Evolutionary conservation across 169 alveolate species (phyloP).

Genomic region (Theileria sp.): DNA sequence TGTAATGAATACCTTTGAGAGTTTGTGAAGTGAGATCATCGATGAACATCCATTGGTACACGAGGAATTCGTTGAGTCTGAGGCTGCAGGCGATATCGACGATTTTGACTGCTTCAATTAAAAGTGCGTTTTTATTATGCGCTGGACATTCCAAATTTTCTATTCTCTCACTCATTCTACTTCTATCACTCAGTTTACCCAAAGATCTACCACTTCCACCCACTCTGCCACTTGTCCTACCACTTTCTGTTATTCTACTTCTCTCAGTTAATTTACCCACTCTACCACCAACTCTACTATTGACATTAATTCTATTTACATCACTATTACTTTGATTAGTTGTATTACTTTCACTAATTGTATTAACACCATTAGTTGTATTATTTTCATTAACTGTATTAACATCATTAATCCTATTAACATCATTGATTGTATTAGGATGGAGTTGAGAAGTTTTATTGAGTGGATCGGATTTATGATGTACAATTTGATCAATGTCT

Average conservation of each 20-base stretch:
- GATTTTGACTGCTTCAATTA: conserved; percentile 59
- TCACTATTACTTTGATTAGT: too few relatives aligned
- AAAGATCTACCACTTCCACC: not conserved
- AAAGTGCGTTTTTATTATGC: conserved; percentile 17
- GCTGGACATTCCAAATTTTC: conserved; percentile 7
- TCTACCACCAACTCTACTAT: too few relatives aligned
- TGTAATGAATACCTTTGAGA: not conserved
- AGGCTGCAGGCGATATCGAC: conserved; percentile 61
- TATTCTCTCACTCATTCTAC: not conserved
- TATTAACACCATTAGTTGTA: too few relatives aligned
- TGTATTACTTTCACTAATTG: too few relatives aligned
- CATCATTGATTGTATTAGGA: too few relatives aligned
- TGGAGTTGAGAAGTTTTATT: too few relatives aligned
- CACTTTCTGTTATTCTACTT: not conserved
- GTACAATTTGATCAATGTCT: not conserved
- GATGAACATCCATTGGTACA: conserved; percentile 67
- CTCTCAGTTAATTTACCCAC: not conserved
- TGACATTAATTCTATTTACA: too few relatives aligned
- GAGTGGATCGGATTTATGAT: not conserved
- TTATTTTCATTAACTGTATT: too few relatives aligned
- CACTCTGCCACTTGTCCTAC: not conserved
- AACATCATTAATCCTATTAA: too few relatives aligned
- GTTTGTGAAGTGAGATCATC: conserved; percentile 35
- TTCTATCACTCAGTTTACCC: not conserved
- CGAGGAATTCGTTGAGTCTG: conserved; percentile 56